A percentile compares a stretch with the other conserved stretches of the same genome.
Conservation (phyloP, 345 rosid genomes). For the Draba incana region DNA sequence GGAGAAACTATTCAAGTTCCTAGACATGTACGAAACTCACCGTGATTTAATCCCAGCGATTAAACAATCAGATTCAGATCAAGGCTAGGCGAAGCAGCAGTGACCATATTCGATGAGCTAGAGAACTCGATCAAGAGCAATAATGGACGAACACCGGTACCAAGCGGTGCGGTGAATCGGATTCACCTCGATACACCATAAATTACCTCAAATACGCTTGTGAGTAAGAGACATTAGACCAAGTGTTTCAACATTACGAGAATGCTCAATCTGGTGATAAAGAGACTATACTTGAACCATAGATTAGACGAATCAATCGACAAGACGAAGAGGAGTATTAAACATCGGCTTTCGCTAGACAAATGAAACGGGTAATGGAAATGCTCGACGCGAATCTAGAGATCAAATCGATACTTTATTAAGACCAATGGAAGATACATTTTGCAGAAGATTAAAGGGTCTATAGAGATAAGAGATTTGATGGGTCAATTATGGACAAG, state of each 20-base stretch:
- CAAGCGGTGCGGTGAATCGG: constrained; percentile 84
- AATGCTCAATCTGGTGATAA: constrained; percentile 15
- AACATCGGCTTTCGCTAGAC: constrained; percentile 47
- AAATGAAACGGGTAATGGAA: constrained; percentile 64
- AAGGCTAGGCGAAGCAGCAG: constrained; percentile 7
- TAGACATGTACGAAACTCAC: constrained; percentile 77
- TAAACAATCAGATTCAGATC: constrained; percentile 42
- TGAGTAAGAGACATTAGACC: constrained; percentile 72
- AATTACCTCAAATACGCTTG: constrained; percentile 78
- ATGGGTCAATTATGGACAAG: constrained; percentile 61
- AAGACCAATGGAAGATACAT: constrained; percentile 82
- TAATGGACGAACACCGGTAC: constrained; percentile 62
- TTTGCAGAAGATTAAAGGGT: constrained; percentile 70
- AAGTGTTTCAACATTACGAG: constrained; percentile 58
- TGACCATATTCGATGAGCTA: constrained; percentile 64
- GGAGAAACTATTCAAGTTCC: constrained; percentile 78
- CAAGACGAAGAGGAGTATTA: constrained; percentile 37
- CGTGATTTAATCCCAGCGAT: constrained; percentile 50
- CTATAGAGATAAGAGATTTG: constrained; percentile 62
- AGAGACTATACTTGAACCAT: constrained; percentile 25
- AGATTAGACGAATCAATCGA: constrained; percentile 25
- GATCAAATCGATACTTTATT: constrained; percentile 63
- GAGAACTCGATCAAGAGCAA: constrained; percentile 77
- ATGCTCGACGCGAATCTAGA: constrained; percentile 65
- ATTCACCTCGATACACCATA: constrained; percentile 82